Evolutionary conservation across 2,329 filamentous ascomycete genomes (phyloP).

Genomic region (Biscogniauxia marginata): DNA sequence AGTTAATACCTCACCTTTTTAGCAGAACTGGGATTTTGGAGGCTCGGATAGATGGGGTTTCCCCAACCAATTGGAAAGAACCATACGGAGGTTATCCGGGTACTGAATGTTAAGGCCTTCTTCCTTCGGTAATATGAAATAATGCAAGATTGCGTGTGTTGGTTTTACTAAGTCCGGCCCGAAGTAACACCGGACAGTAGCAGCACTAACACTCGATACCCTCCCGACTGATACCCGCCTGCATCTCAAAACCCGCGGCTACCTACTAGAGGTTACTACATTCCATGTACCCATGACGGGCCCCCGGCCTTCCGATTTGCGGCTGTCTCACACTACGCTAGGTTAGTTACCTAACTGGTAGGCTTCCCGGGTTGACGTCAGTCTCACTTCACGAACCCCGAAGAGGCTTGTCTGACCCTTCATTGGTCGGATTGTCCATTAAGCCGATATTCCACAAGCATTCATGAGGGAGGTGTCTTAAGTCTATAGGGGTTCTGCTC

Average conservation of each 20-base stretch:
- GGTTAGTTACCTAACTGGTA: not conserved
- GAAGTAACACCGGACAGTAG: not conserved
- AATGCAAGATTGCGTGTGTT: not conserved
- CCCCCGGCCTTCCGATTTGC: too few species aligned
- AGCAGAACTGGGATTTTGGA: not conserved
- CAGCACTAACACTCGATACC: not conserved
- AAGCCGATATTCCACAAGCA: too few species aligned
- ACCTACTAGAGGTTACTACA: not conserved
- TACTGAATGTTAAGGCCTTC: not conserved
- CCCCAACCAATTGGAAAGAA: not conserved
- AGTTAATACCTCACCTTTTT: slow-evolving; percentile 8
- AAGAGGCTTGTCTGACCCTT: not conserved
- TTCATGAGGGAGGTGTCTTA: too few species aligned
- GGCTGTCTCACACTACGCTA: not conserved
- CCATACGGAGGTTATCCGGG: not conserved
- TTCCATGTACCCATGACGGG: not conserved
- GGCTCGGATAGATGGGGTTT: not conserved
- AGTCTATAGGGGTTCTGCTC: too few species aligned
- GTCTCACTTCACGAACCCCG: not conserved
- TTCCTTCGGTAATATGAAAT: not conserved
- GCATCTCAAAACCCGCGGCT: not conserved
- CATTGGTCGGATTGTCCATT: not conserved
- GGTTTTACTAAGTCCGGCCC: not conserved
- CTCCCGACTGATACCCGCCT: not conserved
- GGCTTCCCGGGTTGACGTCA: not conserved